phyloP scores from a whole-genome alignment of 2,329 filamentous ascomycete species.

The Lasiodiplodia citricola region DNA sequence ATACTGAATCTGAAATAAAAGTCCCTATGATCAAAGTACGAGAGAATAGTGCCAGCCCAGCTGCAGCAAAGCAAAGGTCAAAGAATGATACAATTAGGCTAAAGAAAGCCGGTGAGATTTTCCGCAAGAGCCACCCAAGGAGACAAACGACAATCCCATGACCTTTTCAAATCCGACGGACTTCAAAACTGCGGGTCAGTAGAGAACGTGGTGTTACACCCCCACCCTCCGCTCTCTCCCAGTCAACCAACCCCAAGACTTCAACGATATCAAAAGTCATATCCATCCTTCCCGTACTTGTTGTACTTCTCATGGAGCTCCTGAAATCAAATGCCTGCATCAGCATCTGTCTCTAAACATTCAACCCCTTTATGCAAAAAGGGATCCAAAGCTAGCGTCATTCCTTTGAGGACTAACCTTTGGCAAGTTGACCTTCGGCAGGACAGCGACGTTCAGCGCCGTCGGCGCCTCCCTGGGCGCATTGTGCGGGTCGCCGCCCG shows the following conservation, averaged over 20 bases:
- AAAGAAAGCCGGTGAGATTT: neutral
- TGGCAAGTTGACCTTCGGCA: slow-evolving; percentile 91
- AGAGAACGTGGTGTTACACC: neutral
- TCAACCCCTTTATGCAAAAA: no score
- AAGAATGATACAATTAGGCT: neutral
- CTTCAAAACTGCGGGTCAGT: neutral
- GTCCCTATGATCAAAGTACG: no score
- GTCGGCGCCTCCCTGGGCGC: slow-evolving; percentile 84
- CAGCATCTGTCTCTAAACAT: neutral
- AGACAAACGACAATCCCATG: neutral
- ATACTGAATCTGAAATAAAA: no score
- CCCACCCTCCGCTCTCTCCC: neutral
- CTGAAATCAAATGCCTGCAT: slow-evolving; percentile 50
- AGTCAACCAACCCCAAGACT: neutral
- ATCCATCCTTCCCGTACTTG: slow-evolving; percentile 99
- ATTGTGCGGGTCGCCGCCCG: slow-evolving; percentile 76
- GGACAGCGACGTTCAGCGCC: slow-evolving; percentile 90
- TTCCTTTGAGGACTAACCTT: slow-evolving; percentile 53
- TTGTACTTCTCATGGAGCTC: slow-evolving; percentile 95
- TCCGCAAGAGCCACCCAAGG: neutral
- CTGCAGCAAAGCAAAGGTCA: neutral
- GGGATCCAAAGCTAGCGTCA: neutral
- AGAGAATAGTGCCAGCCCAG: neutral
- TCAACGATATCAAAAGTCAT: slow-evolving; percentile 42
- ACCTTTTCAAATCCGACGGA: neutral